These are phyloP conservation scores for Candida suzukii DNA, from an alignment of 805 yeast species.

Conservation along the genomic window DNA sequence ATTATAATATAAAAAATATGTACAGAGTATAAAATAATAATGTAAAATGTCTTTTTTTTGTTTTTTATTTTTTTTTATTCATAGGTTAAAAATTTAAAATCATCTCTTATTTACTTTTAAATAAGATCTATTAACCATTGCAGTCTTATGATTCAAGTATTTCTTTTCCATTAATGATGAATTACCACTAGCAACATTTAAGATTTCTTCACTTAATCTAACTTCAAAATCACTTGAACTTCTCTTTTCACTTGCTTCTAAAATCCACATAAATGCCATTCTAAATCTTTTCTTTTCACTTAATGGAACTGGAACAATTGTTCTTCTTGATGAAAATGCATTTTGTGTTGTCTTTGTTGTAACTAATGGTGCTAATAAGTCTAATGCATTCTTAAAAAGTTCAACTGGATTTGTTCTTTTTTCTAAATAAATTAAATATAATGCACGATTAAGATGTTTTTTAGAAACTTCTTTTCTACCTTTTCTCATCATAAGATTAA, in stretches of 20 bases:
- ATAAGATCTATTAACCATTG: conserved; percentile 81
- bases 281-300: conserved; percentile 77
- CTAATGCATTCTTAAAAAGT: conserved; percentile 66
- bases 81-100: too few species aligned
- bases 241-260: conserved; percentile 77
- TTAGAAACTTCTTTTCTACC: conserved; percentile 84
- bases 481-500: conserved; percentile 85
- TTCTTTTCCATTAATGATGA: conserved; percentile 81
- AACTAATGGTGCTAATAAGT: conserved; percentile 79
- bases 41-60: too few species aligned
- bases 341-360: conserved; percentile 70
- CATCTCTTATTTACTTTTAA: conserved; percentile 15
- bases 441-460: conserved; percentile 63
- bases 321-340: conserved; percentile 76
- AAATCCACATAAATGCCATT: conserved; percentile 84
- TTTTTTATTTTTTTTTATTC: too few species aligned
- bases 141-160: conserved; percentile 75
- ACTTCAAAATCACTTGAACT: conserved; percentile 78
- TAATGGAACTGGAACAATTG: conserved; percentile 72
- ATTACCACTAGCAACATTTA: conserved; percentile 69
- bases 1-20: too few species aligned
- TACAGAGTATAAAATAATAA: too few species aligned
- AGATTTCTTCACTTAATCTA: conserved; percentile 83
- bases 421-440: conserved; percentile 70
- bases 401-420: conserved; percentile 75